Percentiles rank a stretch among this genome's conserved stretches.
These are phyloP conservation scores for Podaxis rugospora DNA, from an alignment of 768 basidiomycete species.

Conservation along the genomic window DNA sequence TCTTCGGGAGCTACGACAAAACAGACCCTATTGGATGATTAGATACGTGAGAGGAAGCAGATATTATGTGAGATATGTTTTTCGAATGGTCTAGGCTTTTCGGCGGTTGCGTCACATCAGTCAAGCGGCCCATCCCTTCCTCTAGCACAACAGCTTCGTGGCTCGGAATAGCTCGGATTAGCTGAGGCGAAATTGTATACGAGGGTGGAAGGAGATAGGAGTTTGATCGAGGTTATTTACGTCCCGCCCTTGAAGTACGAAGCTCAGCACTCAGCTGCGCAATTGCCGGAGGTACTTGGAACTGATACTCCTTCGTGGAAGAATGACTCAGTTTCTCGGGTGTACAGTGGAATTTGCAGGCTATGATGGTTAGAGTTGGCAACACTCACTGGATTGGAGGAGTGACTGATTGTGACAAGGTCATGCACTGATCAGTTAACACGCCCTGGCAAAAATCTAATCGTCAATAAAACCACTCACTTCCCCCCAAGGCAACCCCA, in stretches of 20 bases:
- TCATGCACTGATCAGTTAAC: constrained; percentile 1
- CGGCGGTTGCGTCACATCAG: neutral
- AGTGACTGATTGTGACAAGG: constrained; percentile 13
- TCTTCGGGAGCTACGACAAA: neutral
- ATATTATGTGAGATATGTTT: neutral
- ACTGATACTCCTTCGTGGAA: neutral
- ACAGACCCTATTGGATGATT: neutral
- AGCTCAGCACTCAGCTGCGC: neutral
- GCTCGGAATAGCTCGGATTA: neutral
- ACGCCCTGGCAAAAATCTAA: constrained; percentile 6
- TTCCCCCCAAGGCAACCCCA: neutral
- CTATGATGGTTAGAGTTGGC: neutral
- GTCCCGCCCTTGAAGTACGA: neutral
- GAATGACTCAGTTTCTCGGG: neutral
- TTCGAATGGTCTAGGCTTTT: constrained; percentile 3
- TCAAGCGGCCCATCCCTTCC: neutral
- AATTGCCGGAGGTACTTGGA: neutral
- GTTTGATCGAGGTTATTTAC: neutral
- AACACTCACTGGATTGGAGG: neutral
- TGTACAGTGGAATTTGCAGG: neutral
- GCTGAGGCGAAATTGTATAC: neutral
- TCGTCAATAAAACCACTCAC: constrained; percentile 2
- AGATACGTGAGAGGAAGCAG: neutral
- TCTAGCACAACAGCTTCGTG: neutral
- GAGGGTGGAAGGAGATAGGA: neutral